Evolutionary conservation across 2,329 filamentous ascomycete species (phyloP).

Genomic region (Epicoccum nigrum): DNA sequence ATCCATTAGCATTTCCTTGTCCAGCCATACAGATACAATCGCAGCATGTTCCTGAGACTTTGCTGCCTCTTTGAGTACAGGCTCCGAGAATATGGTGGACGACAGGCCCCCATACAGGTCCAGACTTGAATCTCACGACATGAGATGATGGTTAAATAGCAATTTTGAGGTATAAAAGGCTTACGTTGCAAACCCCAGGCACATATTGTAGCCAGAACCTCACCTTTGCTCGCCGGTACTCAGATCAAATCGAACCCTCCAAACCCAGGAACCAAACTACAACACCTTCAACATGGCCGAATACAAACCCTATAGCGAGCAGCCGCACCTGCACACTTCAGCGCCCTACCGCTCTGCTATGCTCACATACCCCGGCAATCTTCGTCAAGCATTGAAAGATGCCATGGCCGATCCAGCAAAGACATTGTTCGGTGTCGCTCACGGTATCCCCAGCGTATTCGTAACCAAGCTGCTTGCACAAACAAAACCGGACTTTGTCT

Average conservation of each 20-base stretch:
- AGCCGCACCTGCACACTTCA: constrained; percentile 29
- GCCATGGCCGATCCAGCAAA: constrained; percentile 31
- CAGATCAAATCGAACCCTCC: background rate
- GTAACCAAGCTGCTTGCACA: constrained; percentile 35
- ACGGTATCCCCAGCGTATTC: constrained; percentile 34
- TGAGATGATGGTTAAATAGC: background rate
- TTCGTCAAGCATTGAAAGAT: constrained; percentile 29
- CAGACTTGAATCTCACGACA: background rate
- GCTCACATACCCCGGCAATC: constrained; percentile 33
- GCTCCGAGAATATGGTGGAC: background rate
- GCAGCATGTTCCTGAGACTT: too few relatives aligned
- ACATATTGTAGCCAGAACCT: too few relatives aligned
- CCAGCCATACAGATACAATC: too few relatives aligned
- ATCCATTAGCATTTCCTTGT: too few relatives aligned
- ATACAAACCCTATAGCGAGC: constrained; percentile 30
- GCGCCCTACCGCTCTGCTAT: constrained; percentile 31
- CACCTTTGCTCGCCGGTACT: too few relatives aligned
- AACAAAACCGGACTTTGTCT: constrained; percentile 38
- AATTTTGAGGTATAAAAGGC: constrained; percentile 1
- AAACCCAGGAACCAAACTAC: background rate
- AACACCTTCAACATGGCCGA: constrained; percentile 20
- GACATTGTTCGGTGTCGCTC: constrained; percentile 33
- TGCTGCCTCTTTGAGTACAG: background rate
- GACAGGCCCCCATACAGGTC: background rate
- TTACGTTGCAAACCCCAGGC: background rate